Evolutionary conservation across 805 yeast species (phyloP).

Genomic region (Starmerella kuoi): DNA sequence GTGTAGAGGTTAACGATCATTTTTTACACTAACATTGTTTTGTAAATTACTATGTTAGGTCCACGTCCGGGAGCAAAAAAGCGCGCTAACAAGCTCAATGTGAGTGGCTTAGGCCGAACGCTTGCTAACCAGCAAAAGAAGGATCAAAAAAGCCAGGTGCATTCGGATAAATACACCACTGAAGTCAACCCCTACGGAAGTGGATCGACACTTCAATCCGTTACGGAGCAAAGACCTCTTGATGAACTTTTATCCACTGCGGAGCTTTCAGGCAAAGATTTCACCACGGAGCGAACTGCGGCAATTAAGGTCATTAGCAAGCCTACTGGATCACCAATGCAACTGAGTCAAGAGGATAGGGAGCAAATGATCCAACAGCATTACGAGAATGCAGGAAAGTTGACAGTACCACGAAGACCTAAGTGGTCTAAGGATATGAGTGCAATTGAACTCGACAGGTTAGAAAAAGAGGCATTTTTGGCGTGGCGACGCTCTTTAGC

Average conservation of each 20-base stretch:
- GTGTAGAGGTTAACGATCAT: no score
- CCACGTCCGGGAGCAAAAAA: constrained; percentile 84
- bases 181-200: constrained; percentile 40
- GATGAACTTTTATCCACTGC: constrained; percentile 95
- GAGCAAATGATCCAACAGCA: constrained; percentile 44
- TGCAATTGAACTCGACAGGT: constrained; percentile 64
- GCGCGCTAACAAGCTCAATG: constrained; percentile 40
- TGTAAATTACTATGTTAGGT: constrained; percentile 41
- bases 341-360: constrained; percentile 57
- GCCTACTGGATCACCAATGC: constrained; percentile 29
- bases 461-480: constrained; percentile 80
- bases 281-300: constrained; percentile 77
- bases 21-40: no score
- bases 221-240: constrained; percentile 84
- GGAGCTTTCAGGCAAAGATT: constrained; percentile 89
- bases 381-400: constrained; percentile 40
- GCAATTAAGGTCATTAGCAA: constrained; percentile 67
- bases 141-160: constrained; percentile 56
- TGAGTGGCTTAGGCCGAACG: constrained; percentile 75
- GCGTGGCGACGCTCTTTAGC: constrained; percentile 93
- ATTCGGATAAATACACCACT: constrained; percentile 70
- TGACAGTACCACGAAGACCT: constrained; percentile 91
- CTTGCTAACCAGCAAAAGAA: constrained; percentile 57
- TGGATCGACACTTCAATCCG: constrained; percentile 85
- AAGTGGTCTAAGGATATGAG: constrained; percentile 65